Conservation (phyloP, 169 alveolate genomes). For the Cryptosporidium felis region DNA sequence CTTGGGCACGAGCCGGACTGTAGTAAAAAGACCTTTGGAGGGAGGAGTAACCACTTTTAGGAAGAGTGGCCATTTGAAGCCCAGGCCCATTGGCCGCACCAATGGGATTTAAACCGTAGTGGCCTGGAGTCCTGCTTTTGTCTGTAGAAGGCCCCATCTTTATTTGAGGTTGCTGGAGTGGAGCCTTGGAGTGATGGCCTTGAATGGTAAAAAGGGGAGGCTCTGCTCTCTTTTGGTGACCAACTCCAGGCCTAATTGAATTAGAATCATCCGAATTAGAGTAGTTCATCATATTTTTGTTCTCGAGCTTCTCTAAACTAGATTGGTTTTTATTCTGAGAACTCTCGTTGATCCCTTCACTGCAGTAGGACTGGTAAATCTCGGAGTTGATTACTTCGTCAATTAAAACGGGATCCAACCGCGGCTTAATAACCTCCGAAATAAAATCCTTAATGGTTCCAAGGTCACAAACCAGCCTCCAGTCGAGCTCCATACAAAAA, state of each 20-base stretch:
- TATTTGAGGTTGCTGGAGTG: not conserved
- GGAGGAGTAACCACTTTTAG: too few relatives aligned
- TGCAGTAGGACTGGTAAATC: conserved; percentile 44
- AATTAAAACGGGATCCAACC: not conserved
- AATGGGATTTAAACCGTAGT: too few relatives aligned
- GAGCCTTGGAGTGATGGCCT: not conserved
- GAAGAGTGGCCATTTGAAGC: too few relatives aligned
- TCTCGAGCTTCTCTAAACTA: conserved; percentile 5
- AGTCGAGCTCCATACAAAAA: conserved; percentile 1
- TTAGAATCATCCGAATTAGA: not conserved
- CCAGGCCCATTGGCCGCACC: too few relatives aligned
- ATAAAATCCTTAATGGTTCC: conserved; percentile 12
- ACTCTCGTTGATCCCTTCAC: conserved; percentile 11
- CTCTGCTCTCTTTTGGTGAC: not conserved
- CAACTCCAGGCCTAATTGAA: too few relatives aligned
- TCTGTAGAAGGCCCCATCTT: too few relatives aligned
- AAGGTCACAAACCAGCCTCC: conserved; percentile 13
- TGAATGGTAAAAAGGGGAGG: not conserved
- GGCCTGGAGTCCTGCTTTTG: too few relatives aligned
- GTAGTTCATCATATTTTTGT: conserved; percentile 9
- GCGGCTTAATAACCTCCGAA: not conserved
- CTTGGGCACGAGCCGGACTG: too few relatives aligned
- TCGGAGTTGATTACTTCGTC: conserved; percentile 26
- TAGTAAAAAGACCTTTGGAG: too few relatives aligned
- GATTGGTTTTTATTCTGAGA: not conserved